phyloP scores from a whole-genome alignment of 441 rosid genomes.

The Sinapis alba region DNA sequence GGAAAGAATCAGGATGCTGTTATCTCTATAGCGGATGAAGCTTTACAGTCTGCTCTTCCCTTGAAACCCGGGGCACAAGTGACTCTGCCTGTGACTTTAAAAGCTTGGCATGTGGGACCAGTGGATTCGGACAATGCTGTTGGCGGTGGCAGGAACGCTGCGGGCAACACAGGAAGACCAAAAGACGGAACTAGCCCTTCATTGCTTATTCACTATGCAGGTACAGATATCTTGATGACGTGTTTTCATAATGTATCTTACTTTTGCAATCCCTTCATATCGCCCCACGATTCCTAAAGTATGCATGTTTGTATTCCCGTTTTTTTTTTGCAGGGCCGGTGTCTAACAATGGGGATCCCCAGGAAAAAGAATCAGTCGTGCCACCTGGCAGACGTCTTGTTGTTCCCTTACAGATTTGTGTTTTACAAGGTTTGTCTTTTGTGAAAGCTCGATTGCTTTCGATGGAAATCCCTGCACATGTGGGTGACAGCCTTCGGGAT shows the following conservation, averaged over 20 bases:
- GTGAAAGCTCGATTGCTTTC: slow-evolving; percentile 94
- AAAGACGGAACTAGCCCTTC: slow-evolving; percentile 84
- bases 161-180: slow-evolving; percentile 62
- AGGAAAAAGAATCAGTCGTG: slow-evolving; percentile 47
- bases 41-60: slow-evolving; percentile 78
- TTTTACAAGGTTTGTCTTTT: slow-evolving; percentile 88
- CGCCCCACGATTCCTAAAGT: not conserved
- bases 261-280: slow-evolving; percentile 17
- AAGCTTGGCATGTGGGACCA: slow-evolving; percentile 88
- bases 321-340: slow-evolving; percentile 63
- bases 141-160: slow-evolving; percentile 52
- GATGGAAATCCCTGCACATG: slow-evolving; percentile 96
- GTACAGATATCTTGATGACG: slow-evolving; percentile 42
- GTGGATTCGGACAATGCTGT: slow-evolving; percentile 61
- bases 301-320: slow-evolving; percentile 16
- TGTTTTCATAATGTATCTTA: slow-evolving; percentile 10
- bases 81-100: slow-evolving; percentile 79
- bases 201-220: slow-evolving; percentile 89
- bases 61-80: slow-evolving; percentile 95
- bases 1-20: slow-evolving; percentile 97
- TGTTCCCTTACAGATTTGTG: slow-evolving; percentile 87
- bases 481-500: slow-evolving; percentile 65
- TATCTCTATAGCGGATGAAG: slow-evolving; percentile 69
- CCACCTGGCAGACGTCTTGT: slow-evolving; percentile 92
- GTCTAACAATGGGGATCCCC: slow-evolving; percentile 53